Percentiles rank a stretch among this genome's conserved stretches.
phyloP scores from a whole-genome alignment of 352 stramenopile species.

The Globisporangium spiculum region DNA sequence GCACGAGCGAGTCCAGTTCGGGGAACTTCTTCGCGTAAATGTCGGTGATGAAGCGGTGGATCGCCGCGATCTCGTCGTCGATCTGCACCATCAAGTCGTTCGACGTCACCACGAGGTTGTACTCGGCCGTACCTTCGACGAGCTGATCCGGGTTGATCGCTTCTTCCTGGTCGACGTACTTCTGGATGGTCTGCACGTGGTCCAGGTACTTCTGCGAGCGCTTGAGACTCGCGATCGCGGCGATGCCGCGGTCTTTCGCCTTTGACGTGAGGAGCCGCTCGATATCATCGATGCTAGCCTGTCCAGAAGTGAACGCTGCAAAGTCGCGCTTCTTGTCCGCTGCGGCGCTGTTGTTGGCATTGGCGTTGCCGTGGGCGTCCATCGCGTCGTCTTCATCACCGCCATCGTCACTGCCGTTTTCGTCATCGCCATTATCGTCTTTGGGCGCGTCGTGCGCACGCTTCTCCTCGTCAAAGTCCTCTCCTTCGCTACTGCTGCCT shows the following conservation, averaged over 20 bases:
- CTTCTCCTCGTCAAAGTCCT: conserved; percentile 23
- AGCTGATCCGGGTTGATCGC: conserved; percentile 33
- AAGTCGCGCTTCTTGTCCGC: conserved; percentile 21
- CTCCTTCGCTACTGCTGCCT: conserved; percentile 70
- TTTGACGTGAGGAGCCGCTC: conserved; percentile 37
- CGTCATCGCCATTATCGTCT: conserved; percentile 17
- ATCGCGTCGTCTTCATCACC: conserved; percentile 22
- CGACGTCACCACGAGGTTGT: conserved; percentile 84
- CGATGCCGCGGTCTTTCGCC: conserved; percentile 52
- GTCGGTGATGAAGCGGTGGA: conserved; percentile 91
- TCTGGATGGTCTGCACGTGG: conserved; percentile 68
- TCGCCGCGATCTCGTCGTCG: conserved; percentile 89
- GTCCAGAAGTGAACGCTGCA: conserved; percentile 19
- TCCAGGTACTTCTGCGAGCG: conserved; percentile 65
- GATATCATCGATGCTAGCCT: conserved; percentile 29
- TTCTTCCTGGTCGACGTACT: conserved; percentile 40
- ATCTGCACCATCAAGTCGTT: conserved; percentile 94
- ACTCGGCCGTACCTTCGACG: conserved; percentile 66
- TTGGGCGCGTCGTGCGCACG: neutral
- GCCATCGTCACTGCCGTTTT: conserved; percentile 19
- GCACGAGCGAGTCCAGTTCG: conserved; percentile 93
- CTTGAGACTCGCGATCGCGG: conserved; percentile 67
- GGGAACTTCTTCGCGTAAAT: conserved; percentile 94
- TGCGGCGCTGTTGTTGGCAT: conserved; percentile 5
- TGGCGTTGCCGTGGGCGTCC: conserved; percentile 18